Base-by-base conservation (phyloP, 305 asterid species). In the Salvia sclarea region DNA sequence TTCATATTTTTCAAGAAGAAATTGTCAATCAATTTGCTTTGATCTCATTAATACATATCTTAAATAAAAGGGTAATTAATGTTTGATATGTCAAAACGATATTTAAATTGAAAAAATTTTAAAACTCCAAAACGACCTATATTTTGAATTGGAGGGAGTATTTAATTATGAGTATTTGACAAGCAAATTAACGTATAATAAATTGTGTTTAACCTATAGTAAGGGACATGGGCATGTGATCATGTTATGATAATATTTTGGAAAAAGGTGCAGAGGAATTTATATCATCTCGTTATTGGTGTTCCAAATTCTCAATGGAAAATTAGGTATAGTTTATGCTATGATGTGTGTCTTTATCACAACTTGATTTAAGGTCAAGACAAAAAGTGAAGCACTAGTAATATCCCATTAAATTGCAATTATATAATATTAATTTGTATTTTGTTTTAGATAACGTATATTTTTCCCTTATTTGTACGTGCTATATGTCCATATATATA, bases 141-240 rank as follows among this genome's bases (percentile, higher is more conserved):
- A n/a, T n/a, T n/a, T n/a, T n/a, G n/a, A n/a, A n/a, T n/a, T n/a
- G n/a, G n/a, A n/a, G n/a, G n/a, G n/a, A n/a, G n/a, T n/a, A n/a
- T n/a, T n/a, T n/a, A n/a, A n/a, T n/a, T n/a, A n/a, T n/a, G 9
- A 33, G 38, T 33, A 33, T 33, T 33, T 1, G 1, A 33, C 9
- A 33, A 33, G 38, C 38, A 33, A 33, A 33, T n/a, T n/a, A n/a
- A n/a, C 38, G 38, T 33, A 33, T 33, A 30, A 33, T 33, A 33
- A 44, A 35, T 17, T 10, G n/a, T 17, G 12, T 33, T 33, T 4
- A 58, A 33, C 5, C n/a, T n/a, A n/a, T 3, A 14, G 28, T 44
- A n/a, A 58, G 61, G 61, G 58, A 60, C 74, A 60, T 31, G 21
- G 25, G 28, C 74, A 69, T 59, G 74, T 58, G 74, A 58, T 16